Base-by-base conservation (phyloP, 1,139 yeast genomes). In the Scheffersomyces titani region DNA sequence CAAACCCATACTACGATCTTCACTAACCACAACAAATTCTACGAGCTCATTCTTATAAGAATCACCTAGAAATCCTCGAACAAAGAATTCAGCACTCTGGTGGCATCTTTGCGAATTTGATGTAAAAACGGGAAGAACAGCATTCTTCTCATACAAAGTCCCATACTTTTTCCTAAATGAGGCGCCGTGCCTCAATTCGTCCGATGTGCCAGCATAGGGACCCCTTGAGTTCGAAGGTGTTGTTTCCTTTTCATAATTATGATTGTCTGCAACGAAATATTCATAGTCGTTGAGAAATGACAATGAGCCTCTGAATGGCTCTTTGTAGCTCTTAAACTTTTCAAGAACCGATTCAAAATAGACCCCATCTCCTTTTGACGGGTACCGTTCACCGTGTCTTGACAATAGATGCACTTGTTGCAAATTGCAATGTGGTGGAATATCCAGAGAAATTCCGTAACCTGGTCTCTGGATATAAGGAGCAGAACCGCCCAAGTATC, bases 331-430 rank as follows among this genome's bases (percentile, higher is more conserved):
- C 54, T 66, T 65, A 45, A 74, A 64, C 51, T 66, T 62, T 19
- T 64, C 59, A 50, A 70, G 65, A 11, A 71, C 59, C 18, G 61
- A 64, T 52, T 72, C 70, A 24, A 66, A 70, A 11, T 50, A 52
- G 20, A 53, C 57, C 5, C 77, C 77, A 21, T 63, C 70, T 3
- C 65, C 56, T n/a, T 62, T 55, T 1, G 73, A 70, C 5, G 80
- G 80, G 59, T 63, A 76, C 53, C 80, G 64, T 57, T 75, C 80
- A 0, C 80, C 80, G 54, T 76, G 80, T 63, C 80, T 69, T 62
- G 72, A 67, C 48, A 67, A 56, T 51, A 72, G 64, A 55, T 76
- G 80, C 7, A 74, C 78, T 56, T 74, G 79, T 55, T 74, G 77
- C 51, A 76, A 57, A 5, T 64, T 64, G 60, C 78, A 74, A 51